These are phyloP conservation scores for Lanmaoa pseudosensibilis DNA, from an alignment of 768 basidiomycete species.

Conservation along the genomic window DNA sequence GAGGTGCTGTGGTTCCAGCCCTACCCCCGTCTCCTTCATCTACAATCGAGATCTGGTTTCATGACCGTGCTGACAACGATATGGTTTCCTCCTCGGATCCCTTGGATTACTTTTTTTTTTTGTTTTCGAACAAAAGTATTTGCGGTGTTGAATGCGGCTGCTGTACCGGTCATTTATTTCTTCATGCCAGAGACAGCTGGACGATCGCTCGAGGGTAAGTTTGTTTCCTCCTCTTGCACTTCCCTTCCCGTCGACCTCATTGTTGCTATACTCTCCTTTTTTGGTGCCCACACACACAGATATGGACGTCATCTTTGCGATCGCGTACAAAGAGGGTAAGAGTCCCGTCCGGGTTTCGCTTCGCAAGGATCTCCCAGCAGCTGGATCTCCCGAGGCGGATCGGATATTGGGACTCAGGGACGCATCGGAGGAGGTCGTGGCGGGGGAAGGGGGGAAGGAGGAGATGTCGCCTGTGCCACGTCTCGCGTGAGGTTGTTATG, in stretches of 20 bases:
- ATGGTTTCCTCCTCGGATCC: no score
- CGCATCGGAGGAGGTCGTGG: neutral
- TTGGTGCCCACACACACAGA: neutral
- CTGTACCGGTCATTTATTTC: neutral
- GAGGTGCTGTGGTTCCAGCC: neutral
- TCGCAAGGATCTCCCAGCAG: neutral
- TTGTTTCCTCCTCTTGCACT: neutral
- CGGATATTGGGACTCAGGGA: neutral
- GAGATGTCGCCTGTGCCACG: neutral
- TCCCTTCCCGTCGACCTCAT: no score
- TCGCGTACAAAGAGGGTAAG: neutral
- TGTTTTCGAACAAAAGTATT: neutral
- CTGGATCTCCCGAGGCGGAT: neutral
- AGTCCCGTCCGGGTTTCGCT: neutral
- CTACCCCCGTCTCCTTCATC: no score
- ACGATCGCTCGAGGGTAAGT: neutral
- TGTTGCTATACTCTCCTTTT: neutral
- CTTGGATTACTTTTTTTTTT: no score
- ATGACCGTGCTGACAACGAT: neutral
- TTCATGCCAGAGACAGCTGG: neutral
- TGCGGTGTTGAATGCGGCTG: neutral
- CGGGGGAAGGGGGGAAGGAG: no score
- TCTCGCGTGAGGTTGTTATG: neutral
- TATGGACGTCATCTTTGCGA: neutral
- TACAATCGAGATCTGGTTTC: neutral